Base-by-base conservation (phyloP, 495 filamentous ascomycete species). In the Neurospora sp. region DNA sequence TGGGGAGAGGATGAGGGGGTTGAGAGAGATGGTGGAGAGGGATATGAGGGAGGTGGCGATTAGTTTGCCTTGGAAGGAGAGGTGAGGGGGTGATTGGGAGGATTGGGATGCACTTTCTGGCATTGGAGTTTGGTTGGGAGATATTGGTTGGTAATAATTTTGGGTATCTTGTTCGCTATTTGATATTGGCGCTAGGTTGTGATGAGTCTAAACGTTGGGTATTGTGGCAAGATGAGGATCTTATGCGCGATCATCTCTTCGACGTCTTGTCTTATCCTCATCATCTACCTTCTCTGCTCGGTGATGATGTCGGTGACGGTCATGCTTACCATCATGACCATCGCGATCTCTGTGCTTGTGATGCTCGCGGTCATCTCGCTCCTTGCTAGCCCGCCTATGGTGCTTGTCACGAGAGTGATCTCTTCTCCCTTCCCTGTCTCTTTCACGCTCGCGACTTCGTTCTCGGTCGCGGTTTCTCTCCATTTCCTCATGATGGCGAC, bases 31-130 rank as follows among this genome's bases (percentile, higher is more conserved):
- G 75, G 79, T 82, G 5, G 82, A 78, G 77, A 78, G 73, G 75
- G 80, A 84, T 35, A 85, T 88, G 84, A 76, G 70, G 73, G 80
- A 79, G 70, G 85, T 88, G 12, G 77, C 77, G 39, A 82, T 87
- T 59, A 79, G 74, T 44, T 75, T 85, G 72, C 84, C 84, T n/a
- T 85, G 84, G 85, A 79, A 80, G 75, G 81, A 82, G 76, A 59
- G 39, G 23, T 76, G 16, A 16, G 3, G 14, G 42, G 39, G 7
- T 31, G n/a, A 14, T 38, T 23, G 23, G 35, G 35, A 14, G 18
- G 40, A 6, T 8, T 27, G 62, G 35, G 62, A 12, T 27, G 27
- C 31, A 46, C 1, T 73, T 35, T 54, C 35, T 39, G 59, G 35
- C 0, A 11, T 39, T 69, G 35, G 27, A 66, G 8, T 14, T 44